A percentile compares a stretch with the other conserved stretches of the same genome.
These are phyloP conservation scores for Caryopteris hybrid DNA, from an alignment of 305 asterid genomes.

Conservation along the genomic window DNA sequence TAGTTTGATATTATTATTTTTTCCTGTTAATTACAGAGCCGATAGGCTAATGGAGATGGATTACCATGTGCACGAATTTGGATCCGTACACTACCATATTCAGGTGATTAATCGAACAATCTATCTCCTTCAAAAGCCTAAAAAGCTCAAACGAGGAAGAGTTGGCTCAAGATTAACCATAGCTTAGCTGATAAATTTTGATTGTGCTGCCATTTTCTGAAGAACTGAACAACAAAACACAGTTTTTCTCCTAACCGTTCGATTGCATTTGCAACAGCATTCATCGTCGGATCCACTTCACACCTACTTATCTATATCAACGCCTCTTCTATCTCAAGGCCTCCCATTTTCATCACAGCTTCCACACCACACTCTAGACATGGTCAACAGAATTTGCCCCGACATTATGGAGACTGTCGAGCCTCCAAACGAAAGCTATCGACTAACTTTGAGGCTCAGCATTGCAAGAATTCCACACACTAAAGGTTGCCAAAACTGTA, in stretches of 20 bases:
- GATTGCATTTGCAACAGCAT: slow-evolving; percentile 38
- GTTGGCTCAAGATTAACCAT: background rate
- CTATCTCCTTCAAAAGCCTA: background rate
- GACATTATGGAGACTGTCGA: slow-evolving; percentile 52
- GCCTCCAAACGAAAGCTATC: slow-evolving; percentile 66
- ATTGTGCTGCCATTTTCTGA: background rate
- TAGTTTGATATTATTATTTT: background rate
- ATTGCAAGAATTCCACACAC: slow-evolving; percentile 40
- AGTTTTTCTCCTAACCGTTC: slow-evolving; percentile 12
- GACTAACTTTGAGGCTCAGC: slow-evolving; percentile 63
- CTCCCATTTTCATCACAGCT: slow-evolving; percentile 40
- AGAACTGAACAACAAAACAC: background rate
- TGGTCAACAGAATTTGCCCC: slow-evolving; percentile 59
- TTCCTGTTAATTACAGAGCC: slow-evolving; percentile 36
- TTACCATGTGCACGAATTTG: slow-evolving; percentile 77
- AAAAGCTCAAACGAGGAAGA: background rate
- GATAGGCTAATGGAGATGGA: slow-evolving; percentile 52
- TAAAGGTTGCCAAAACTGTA: slow-evolving; percentile 46
- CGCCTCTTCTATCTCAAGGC: slow-evolving; percentile 70
- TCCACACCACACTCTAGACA: slow-evolving; percentile 48
- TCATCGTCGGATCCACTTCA: slow-evolving; percentile 51
- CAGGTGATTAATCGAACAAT: slow-evolving; percentile 39
- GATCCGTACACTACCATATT: slow-evolving; percentile 72
- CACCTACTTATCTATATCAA: slow-evolving; percentile 67
- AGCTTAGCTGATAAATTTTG: background rate